Base-by-base conservation (phyloP, 177 flowering plant species). In the Telopea speciosissima region DNA sequence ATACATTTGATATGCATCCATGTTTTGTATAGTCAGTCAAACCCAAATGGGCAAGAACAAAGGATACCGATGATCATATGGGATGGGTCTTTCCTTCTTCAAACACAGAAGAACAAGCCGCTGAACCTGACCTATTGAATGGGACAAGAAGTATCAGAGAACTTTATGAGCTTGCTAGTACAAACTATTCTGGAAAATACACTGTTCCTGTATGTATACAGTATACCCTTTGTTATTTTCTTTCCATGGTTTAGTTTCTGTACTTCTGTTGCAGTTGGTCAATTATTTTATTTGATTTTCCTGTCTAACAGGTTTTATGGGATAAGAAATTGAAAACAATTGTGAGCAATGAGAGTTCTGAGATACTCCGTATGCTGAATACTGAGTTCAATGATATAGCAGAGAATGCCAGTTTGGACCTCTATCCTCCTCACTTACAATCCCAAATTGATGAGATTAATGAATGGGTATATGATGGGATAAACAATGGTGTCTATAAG, bases 401-500 rank as follows among this genome's bases (percentile, higher is more conserved):
- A 25, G 90, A 90, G 73, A 89, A 88, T 80, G 75, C 90, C 49
- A 66, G 79, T 72, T 65, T 95, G 80, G 97, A 95, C 76, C 89
- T 92, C 49, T 95, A 90, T 72, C 99, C 97, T 73, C 58, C 84
- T 70, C 79, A 85, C 65, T 77, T 88, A 84, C 89, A 81, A 80
- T 70, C 83, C 68, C 77, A 81, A 67, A 88, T 95, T 69, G 82
- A 95, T 72, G 83, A 88, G 75, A 77, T 85, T 25, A 92, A 95
- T 68, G 91, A 89, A 59, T 90, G 93, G 99, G 76, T 88, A 66
- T 92, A 95, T 77, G 79, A 76, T 76, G 82, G 63, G 25, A 92
- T 95, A 68, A 95, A 95, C 70, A 95, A 95, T 74, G 97, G 99
- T 40, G 99, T 95, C 64, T 95, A 95, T 70, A 90, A 80, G 79